phyloP scores from a whole-genome alignment of 345 rosid species.

The Citrus sinensis region DNA sequence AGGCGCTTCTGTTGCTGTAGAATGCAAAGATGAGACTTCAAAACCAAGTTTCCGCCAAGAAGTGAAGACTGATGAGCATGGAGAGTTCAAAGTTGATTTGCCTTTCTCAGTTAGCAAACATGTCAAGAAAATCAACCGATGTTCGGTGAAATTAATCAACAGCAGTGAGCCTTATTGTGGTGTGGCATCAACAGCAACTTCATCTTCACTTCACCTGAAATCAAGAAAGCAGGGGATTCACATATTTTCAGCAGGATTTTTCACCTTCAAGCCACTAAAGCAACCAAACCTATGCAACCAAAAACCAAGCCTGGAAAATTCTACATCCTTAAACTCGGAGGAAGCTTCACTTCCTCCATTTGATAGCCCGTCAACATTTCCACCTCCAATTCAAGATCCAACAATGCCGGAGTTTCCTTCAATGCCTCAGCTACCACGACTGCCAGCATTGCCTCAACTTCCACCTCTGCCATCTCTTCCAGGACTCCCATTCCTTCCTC shows the following conservation, averaged over 20 bases:
- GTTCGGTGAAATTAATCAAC: slow-evolving; percentile 58
- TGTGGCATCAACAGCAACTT: slow-evolving; percentile 63
- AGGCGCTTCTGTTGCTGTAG: slow-evolving; percentile 82
- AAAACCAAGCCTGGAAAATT: slow-evolving; percentile 35
- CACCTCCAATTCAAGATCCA: slow-evolving; percentile 42
- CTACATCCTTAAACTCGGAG: slow-evolving; percentile 13
- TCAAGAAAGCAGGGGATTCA: slow-evolving; percentile 43
- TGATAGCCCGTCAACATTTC: slow-evolving; percentile 27
- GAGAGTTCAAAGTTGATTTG: slow-evolving; percentile 60
- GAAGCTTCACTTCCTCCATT: background rate
- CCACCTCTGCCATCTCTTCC: slow-evolving; percentile 53
- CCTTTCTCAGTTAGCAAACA: slow-evolving; percentile 69
- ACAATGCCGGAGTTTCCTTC: slow-evolving; percentile 25
- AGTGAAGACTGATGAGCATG: slow-evolving; percentile 66
- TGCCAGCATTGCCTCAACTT: slow-evolving; percentile 49
- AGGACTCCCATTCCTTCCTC: slow-evolving; percentile 33
- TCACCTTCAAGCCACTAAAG: slow-evolving; percentile 72
- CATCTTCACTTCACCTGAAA: slow-evolving; percentile 58
- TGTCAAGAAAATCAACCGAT: slow-evolving; percentile 59
- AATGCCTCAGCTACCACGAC: slow-evolving; percentile 38
- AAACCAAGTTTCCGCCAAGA: slow-evolving; percentile 45
- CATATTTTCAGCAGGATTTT: slow-evolving; percentile 89
- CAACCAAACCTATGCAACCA: slow-evolving; percentile 62
- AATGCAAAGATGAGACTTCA: slow-evolving; percentile 52
- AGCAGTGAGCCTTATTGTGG: slow-evolving; percentile 79